Conservation (phyloP, 805 yeast species). For the Candida suzukii region DNA sequence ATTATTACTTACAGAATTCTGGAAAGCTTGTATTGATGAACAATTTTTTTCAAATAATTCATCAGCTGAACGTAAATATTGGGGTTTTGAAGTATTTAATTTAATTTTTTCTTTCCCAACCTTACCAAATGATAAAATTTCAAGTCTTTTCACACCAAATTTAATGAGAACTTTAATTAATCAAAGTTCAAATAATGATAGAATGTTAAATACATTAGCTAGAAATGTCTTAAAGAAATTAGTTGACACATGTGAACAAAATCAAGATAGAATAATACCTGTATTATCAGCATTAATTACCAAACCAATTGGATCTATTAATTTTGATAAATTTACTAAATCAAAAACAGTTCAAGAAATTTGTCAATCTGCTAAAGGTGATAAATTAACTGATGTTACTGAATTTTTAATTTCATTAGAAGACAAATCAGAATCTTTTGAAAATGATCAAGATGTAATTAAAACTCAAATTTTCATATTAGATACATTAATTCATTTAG, state of each 20-base stretch:
- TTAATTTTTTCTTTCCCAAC: constrained; percentile 30
- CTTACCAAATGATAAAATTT: constrained; percentile 10
- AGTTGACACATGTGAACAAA: constrained; percentile 26
- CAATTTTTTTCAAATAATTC: constrained; percentile 68
- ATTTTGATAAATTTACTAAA: constrained; percentile 73
- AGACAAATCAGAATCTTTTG: constrained; percentile 3
- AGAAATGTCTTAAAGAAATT: constrained; percentile 40
- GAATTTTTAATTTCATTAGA: constrained; percentile 5
- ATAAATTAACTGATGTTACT: constrained; percentile 7
- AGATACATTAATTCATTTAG: constrained; percentile 21
- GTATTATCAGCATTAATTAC: constrained; percentile 25
- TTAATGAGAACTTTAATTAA: constrained; percentile 67
- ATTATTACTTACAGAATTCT: constrained; percentile 54
- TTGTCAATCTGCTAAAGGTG: constrained; percentile 16
- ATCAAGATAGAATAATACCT: constrained; percentile 28
- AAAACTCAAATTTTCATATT: constrained; percentile 17
- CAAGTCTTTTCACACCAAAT: constrained; percentile 48
- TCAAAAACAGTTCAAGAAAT: constrained; percentile 53
- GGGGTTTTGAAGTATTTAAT: constrained; percentile 74
- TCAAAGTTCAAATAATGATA: constrained; percentile 60
- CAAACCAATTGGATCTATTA: constrained; percentile 48
- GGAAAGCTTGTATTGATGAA: constrained; percentile 77
- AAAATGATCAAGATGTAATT: constrained; percentile 9
- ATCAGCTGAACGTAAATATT: constrained; percentile 78
- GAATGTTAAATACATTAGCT: constrained; percentile 64